Conservation (phyloP, 768 basidiomycete genomes). For the Lactarius psammicola region DNA sequence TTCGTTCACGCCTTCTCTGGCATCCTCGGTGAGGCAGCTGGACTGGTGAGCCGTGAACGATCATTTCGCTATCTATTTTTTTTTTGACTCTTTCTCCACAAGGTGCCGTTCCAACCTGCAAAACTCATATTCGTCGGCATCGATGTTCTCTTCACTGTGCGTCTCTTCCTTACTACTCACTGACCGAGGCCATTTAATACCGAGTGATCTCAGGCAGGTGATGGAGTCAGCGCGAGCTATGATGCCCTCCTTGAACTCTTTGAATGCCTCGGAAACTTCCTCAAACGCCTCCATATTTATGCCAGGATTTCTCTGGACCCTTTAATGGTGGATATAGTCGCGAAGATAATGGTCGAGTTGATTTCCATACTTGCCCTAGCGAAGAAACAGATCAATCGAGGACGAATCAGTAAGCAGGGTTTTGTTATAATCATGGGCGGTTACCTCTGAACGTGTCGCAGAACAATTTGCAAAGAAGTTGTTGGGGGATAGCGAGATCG, state of each 20-base stretch:
- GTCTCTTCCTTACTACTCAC: not conserved
- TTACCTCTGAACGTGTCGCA: not conserved
- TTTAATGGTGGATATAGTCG: constrained; percentile 7
- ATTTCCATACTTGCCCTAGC: constrained; percentile 11
- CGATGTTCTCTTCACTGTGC: constrained; percentile 5
- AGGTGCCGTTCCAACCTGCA: not conserved
- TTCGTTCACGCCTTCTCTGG: not conserved
- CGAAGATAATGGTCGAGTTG: constrained; percentile 12
- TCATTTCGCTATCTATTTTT: not conserved
- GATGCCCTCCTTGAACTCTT: constrained; percentile 18
- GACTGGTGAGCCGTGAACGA: not conserved
- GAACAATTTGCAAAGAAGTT: constrained; percentile 13
- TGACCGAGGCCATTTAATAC: not conserved
- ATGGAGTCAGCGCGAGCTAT: constrained; percentile 9
- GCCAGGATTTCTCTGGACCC: not conserved
- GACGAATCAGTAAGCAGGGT: constrained; percentile 7
- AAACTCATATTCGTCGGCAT: not conserved
- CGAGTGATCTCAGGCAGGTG: not conserved
- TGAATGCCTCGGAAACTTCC: constrained; percentile 5
- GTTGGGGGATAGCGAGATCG: constrained; percentile 6
- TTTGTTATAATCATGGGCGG: not conserved
- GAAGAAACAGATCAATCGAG: constrained; percentile 6
- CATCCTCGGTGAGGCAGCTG: not conserved
- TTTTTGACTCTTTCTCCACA: not conserved
- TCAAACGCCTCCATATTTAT: constrained; percentile 6